A percentile compares a stretch with the other conserved stretches of the same genome.
Conservation (phyloP, 371 early-diverging fungal genomes). For the Batkoa obscura region DNA sequence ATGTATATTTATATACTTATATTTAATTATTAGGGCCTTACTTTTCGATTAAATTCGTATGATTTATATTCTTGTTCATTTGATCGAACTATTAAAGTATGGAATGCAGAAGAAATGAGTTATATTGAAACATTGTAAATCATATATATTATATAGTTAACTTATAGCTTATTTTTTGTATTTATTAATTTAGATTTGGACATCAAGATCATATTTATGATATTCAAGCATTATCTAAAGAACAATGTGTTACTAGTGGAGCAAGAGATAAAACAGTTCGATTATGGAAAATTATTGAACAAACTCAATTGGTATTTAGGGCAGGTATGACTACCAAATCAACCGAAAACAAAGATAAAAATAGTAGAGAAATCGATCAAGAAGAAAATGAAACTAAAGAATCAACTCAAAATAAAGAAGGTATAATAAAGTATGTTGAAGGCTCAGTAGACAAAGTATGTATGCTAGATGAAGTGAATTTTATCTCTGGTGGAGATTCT, state of each 20-base stretch:
- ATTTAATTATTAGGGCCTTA: slow-evolving; percentile 30
- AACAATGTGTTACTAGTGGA: slow-evolving; percentile 85
- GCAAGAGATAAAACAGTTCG: slow-evolving; percentile 78
- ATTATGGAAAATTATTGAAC: slow-evolving; percentile 88
- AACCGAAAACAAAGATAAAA: too few relatives aligned
- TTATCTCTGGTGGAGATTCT: slow-evolving; percentile 75
- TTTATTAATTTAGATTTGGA: slow-evolving; percentile 42
- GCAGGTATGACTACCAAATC: slow-evolving; percentile 23
- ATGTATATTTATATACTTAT: too few relatives aligned
- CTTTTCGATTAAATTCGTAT: slow-evolving; percentile 59
- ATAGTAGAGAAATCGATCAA: neutral
- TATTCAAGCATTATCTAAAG: slow-evolving; percentile 60
- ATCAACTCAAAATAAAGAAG: too few relatives aligned
- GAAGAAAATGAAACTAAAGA: neutral
- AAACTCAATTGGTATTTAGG: slow-evolving; percentile 80
- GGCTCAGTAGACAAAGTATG: slow-evolving; percentile 71
- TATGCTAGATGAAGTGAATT: slow-evolving; percentile 78
- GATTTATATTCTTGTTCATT: slow-evolving; percentile 78
- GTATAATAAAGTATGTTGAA: slow-evolving; percentile 19
- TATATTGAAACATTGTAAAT: slow-evolving; percentile 81
- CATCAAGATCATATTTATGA: slow-evolving; percentile 77
- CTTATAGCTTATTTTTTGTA: neutral
- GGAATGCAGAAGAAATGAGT: slow-evolving; percentile 77
- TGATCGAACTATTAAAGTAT: slow-evolving; percentile 89
- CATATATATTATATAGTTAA: neutral